Percentiles rank a stretch among this genome's conserved stretches.
Evolutionary conservation across 768 basidiomycete genomes (phyloP).

Genomic region (Psilocybe sp.): DNA sequence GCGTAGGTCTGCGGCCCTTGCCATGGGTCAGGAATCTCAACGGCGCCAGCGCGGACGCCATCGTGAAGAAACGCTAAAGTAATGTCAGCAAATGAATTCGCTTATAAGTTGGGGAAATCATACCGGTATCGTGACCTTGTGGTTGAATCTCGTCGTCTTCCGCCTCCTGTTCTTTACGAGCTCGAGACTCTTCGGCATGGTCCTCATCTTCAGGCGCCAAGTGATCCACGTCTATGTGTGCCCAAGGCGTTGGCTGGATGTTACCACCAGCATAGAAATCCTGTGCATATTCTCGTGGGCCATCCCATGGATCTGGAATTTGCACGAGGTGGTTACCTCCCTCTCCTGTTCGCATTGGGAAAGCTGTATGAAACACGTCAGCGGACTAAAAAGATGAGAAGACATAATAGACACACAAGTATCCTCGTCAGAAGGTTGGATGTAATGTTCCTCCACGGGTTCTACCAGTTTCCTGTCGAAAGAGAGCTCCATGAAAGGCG

Average conservation of each 20-base stretch:
- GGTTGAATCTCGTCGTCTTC: constrained; percentile 8
- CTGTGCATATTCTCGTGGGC: constrained; percentile 30
- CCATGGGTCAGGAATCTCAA: constrained; percentile 34
- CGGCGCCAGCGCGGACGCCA: constrained; percentile 6
- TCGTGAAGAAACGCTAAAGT: constrained; percentile 13
- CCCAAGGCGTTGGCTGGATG: constrained; percentile 3
- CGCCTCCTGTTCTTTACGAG: neutral
- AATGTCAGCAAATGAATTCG: neutral
- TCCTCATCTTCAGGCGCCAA: constrained; percentile 9
- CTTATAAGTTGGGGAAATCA: neutral
- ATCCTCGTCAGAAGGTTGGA: neutral
- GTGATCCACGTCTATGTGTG: constrained; percentile 6
- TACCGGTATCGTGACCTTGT: constrained; percentile 10
- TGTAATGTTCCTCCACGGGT: too few species aligned
- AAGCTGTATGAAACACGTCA: constrained; percentile 17
- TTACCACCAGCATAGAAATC: constrained; percentile 34
- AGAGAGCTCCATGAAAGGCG: too few species aligned
- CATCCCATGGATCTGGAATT: constrained; percentile 33
- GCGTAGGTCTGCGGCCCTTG: constrained; percentile 30
- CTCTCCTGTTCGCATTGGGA: constrained; percentile 13
- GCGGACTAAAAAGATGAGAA: neutral
- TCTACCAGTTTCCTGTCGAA: too few species aligned
- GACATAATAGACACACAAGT: neutral
- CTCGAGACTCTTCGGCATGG: neutral
- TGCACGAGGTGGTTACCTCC: constrained; percentile 18